These are phyloP conservation scores for Homolaphlyctis polyrhiza DNA, from an alignment of 371 early-diverging fungal species.

Conservation along the genomic window DNA sequence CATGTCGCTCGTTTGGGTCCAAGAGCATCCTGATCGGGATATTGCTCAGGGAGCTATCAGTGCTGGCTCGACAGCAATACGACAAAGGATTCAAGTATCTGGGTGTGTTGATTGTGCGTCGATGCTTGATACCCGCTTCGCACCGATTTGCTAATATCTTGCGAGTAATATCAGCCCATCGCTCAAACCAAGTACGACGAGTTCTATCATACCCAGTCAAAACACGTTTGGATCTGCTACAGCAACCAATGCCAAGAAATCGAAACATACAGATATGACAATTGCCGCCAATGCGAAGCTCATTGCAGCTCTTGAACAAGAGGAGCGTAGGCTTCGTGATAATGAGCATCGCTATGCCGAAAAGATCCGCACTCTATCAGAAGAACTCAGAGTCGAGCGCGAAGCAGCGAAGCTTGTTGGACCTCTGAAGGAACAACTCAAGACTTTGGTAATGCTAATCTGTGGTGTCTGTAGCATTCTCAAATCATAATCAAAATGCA, in stretches of 20 bases:
- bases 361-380: conserved; percentile 26
- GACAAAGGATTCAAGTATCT: too few species aligned
- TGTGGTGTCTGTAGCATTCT: too few species aligned
- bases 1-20: conserved; percentile 15
- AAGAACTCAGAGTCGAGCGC: conserved; percentile 6
- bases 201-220: background rate
- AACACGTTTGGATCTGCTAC: background rate
- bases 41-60: too few species aligned
- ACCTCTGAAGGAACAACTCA: conserved; percentile 9
- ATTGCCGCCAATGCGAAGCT: conserved; percentile 17
- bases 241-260: background rate
- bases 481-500: too few species aligned
- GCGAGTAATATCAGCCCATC: background rate
- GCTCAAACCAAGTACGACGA: background rate
- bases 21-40: background rate
- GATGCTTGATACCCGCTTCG: background rate
- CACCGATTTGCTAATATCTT: background rate
- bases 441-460: background rate
- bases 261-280: conserved; percentile 1
- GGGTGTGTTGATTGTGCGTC: too few species aligned
- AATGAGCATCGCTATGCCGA: conserved; percentile 23
- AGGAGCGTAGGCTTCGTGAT: conserved; percentile 19
- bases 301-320: conserved; percentile 27
- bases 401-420: background rate
- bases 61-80: too few species aligned